These are phyloP conservation scores for Melanomma pulvis-pyrius DNA, from an alignment of 495 filamentous ascomycete species.

Conservation along the genomic window DNA sequence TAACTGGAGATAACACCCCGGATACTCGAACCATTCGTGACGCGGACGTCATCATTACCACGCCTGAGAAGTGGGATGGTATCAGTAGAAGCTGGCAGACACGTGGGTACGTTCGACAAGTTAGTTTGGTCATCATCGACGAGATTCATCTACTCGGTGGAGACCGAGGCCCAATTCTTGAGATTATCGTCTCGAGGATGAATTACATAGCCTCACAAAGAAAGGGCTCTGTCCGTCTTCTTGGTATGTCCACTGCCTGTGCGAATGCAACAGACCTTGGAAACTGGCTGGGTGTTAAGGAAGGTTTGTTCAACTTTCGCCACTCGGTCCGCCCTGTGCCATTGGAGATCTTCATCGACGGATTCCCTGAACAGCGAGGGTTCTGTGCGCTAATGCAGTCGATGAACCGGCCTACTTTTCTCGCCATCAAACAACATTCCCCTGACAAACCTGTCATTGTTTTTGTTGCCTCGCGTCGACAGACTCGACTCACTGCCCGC, in stretches of 20 bases:
- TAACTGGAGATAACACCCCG: slow-evolving; percentile 98
- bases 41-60: slow-evolving; percentile 97
- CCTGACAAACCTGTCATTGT: slow-evolving; percentile 97
- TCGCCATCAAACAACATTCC: slow-evolving; percentile 93
- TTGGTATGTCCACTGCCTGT: slow-evolving; percentile 98
- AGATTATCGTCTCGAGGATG: slow-evolving; percentile 99
- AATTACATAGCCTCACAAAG: slow-evolving; percentile 97
- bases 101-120: slow-evolving; percentile 90
- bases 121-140: slow-evolving; percentile 96
- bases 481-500: slow-evolving; percentile 91
- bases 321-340: slow-evolving; percentile 98
- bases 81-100: slow-evolving; percentile 98
- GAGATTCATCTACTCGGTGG: slow-evolving; percentile 97
- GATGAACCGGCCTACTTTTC: slow-evolving; percentile 97
- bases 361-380: slow-evolving; percentile 90
- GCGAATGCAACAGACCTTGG: slow-evolving; percentile 92
- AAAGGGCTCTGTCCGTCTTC: slow-evolving; percentile 81
- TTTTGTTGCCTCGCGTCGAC: slow-evolving; percentile 92
- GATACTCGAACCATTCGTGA: slow-evolving; percentile 92
- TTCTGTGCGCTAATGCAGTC: slow-evolving; percentile 99
- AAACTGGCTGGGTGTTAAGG: slow-evolving; percentile 97
- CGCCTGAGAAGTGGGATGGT: slow-evolving; percentile 99
- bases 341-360: slow-evolving; percentile 94
- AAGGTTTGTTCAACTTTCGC: slow-evolving; percentile 95
- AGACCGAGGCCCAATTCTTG: slow-evolving; percentile 93